phyloP scores from a whole-genome alignment of 176 grass and related monocot genomes.

The Juncus inflexus region DNA sequence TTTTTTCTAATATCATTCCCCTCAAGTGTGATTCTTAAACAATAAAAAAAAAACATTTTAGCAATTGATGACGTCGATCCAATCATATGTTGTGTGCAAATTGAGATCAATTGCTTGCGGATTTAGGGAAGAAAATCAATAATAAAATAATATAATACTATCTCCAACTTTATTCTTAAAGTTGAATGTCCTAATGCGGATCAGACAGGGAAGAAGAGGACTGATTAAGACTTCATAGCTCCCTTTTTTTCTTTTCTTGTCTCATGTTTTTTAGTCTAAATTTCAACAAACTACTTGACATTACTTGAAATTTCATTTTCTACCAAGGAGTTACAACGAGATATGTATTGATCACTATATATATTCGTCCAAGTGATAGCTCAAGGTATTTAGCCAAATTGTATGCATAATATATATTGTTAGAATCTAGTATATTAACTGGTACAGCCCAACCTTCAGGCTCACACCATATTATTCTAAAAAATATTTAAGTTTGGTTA shows the following conservation, averaged over 20 bases:
- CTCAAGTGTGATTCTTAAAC: not conserved
- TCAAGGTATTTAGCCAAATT: no score
- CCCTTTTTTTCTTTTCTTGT: not conserved
- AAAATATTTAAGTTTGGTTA: no score
- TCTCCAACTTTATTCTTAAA: not conserved
- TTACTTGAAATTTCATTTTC: no score
- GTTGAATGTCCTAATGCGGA: not conserved
- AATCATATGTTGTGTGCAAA: not conserved
- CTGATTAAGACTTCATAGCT: constrained; percentile 5
- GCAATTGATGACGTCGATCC: not conserved
- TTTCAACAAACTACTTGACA: no score
- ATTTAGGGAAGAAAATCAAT: constrained; percentile 5
- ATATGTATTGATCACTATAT: no score
- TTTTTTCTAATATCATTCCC: not conserved
- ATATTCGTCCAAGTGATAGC: no score
- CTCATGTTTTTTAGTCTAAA: no score
- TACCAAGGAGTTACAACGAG: no score
- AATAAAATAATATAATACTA: not conserved
- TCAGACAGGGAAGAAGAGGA: constrained; percentile 2
- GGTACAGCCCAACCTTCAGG: no score
- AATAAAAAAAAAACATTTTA: not conserved
- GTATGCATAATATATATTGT: no score
- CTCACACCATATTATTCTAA: no score
- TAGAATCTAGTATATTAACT: no score
- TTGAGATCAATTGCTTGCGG: constrained; percentile 8